These are phyloP conservation scores for Coccomyxa sp. DNA, from an alignment of 139 green algal genomes.

Conservation along the genomic window DNA sequence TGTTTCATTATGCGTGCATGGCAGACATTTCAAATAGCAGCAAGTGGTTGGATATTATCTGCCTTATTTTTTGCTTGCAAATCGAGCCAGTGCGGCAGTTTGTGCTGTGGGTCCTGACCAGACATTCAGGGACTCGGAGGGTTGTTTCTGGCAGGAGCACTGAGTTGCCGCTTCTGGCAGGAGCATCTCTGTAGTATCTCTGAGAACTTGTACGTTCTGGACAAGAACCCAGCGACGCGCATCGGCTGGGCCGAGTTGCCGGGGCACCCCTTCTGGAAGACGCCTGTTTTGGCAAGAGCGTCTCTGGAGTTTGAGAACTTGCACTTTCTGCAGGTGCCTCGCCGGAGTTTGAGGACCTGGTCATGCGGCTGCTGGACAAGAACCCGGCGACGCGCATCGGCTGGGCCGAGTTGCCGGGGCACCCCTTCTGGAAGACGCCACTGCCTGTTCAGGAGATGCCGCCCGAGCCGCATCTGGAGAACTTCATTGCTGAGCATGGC, in stretches of 20 bases:
- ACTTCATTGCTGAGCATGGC: conserved; percentile 50
- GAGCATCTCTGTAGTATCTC: no score
- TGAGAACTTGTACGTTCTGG: no score
- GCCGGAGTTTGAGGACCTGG: conserved; percentile 66
- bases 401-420: conserved; percentile 56
- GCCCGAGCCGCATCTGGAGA: conserved; percentile 63
- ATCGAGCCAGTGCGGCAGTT: no score
- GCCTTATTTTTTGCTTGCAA: no score
- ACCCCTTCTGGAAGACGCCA: conserved; percentile 64
- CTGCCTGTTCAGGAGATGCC: conserved; percentile 55
- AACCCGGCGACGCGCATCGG: conserved; percentile 65
- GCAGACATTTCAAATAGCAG: neutral
- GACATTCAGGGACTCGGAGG: no score
- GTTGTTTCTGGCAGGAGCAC: no score
- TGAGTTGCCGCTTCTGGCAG: no score
- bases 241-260: conserved; percentile 62
- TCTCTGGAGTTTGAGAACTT: no score
- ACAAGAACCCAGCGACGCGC: conserved; percentile 75
- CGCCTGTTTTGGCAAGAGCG: no score
- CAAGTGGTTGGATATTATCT: no score
- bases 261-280: conserved; percentile 65
- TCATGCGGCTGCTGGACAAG: conserved; percentile 76
- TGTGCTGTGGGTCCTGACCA: no score
- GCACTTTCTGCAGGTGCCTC: conserved; percentile 23
- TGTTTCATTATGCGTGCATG: neutral